Evolutionary conservation across 495 filamentous ascomycete species (phyloP).

Genomic region (Filosporella fistucella): DNA sequence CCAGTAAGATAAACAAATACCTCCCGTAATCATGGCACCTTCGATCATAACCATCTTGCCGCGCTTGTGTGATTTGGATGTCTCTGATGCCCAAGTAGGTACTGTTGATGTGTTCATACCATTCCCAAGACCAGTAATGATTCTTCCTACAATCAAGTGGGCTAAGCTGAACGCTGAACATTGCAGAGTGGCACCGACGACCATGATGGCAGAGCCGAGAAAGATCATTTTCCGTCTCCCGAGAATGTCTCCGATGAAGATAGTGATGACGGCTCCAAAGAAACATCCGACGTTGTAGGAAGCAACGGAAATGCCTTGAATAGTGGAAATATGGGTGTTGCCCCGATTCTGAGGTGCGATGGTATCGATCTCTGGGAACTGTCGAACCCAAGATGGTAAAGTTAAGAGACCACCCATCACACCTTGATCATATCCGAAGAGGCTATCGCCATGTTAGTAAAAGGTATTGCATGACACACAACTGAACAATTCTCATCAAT

Average conservation of each 20-base stretch:
- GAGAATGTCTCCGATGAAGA: not conserved
- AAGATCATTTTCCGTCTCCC: not conserved
- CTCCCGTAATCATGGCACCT: conserved; percentile 64
- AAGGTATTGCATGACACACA: no score
- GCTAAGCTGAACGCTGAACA: not conserved
- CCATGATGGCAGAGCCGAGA: not conserved
- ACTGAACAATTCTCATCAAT: no score
- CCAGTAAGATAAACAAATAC: conserved; percentile 74
- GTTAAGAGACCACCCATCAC: conserved; percentile 38
- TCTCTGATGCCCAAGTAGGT: conserved; percentile 78
- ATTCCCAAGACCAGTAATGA: conserved; percentile 44
- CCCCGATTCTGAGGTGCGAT: conserved; percentile 15
- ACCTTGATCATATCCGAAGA: conserved; percentile 52
- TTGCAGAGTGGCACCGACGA: conserved; percentile 1
- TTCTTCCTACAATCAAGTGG: not conserved
- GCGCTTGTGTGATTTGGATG: conserved; percentile 57
- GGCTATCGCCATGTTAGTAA: conserved; percentile 8
- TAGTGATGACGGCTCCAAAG: not conserved
- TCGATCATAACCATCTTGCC: conserved; percentile 81
- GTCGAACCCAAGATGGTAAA: conserved; percentile 30
- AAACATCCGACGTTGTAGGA: not conserved
- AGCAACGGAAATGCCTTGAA: not conserved
- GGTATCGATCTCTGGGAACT: conserved; percentile 33
- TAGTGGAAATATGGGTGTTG: conserved; percentile 16
- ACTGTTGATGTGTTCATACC: conserved; percentile 65